These are phyloP conservation scores for Cytospora mali DNA, from an alignment of 2,329 filamentous ascomycete species.

Conservation along the genomic window DNA sequence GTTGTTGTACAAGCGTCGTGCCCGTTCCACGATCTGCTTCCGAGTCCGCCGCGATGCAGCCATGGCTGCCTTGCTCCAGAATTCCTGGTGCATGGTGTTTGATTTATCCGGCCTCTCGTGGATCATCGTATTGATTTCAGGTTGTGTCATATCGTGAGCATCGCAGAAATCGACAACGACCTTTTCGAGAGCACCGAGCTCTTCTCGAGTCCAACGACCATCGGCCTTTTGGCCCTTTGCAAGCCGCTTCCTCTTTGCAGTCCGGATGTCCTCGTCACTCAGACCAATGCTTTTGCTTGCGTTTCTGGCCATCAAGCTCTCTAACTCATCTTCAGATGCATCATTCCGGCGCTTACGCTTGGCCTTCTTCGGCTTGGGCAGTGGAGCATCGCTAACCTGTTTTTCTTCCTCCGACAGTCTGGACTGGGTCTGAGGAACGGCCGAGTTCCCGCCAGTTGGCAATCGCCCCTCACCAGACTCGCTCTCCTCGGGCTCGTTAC, in stretches of 20 bases:
- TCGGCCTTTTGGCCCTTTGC: constrained; percentile 14
- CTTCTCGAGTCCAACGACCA: constrained; percentile 48
- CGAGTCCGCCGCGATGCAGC: constrained; percentile 54
- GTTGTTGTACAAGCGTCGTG: constrained; percentile 67
- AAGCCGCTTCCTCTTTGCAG: not conserved
- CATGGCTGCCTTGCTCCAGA: constrained; percentile 55
- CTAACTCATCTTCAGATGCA: constrained; percentile 24
- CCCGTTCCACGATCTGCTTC: constrained; percentile 57
- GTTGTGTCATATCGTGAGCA: constrained; percentile 46
- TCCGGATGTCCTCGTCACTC: not conserved
- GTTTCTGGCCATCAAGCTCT: constrained; percentile 17
- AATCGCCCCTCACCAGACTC: not conserved
- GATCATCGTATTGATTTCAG: constrained; percentile 47
- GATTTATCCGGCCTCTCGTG: constrained; percentile 29
- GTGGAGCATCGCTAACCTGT: not conserved
- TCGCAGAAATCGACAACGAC: constrained; percentile 50
- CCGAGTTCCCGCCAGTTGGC: not conserved
- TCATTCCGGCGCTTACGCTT: constrained; percentile 18
- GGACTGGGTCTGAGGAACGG: constrained; percentile 3
- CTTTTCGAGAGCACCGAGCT: constrained; percentile 45
- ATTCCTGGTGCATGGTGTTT: constrained; percentile 39
- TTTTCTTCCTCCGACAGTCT: not conserved
- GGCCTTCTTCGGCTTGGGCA: constrained; percentile 1
- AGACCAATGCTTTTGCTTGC: not conserved
- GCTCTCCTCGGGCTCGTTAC: constrained; percentile 2